Evolutionary conservation across 2,329 filamentous ascomycete genomes (phyloP).

Genomic region (Stenocarpella maydis): DNA sequence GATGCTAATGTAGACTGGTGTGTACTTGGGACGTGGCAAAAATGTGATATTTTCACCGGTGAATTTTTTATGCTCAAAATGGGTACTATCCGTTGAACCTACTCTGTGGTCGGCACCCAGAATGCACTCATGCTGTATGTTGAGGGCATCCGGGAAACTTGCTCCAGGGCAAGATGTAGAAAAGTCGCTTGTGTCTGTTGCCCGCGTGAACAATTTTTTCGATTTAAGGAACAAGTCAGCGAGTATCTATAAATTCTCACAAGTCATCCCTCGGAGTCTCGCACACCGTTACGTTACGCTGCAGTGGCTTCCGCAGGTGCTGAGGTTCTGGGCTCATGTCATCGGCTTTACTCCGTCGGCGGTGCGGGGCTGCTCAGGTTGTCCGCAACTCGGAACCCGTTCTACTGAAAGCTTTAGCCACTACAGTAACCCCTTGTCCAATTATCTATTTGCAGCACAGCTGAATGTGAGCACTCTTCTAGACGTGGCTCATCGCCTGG

Average conservation of each 20-base stretch:
- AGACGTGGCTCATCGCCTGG: neutral
- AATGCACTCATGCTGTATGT: neutral
- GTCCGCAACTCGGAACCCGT: neutral
- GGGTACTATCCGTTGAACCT: neutral
- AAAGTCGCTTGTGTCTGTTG: too few relatives aligned
- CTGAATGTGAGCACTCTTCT: neutral
- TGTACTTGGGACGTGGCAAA: neutral
- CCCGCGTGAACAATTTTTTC: too few relatives aligned
- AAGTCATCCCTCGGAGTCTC: too few relatives aligned
- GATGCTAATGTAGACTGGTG: neutral
- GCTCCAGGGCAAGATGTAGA: too few relatives aligned
- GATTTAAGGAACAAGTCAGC: neutral
- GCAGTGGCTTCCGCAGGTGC: neutral
- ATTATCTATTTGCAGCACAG: neutral
- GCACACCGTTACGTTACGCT: too few relatives aligned
- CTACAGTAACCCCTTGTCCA: neutral
- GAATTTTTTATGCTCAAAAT: neutral
- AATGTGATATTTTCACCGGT: neutral
- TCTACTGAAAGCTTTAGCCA: neutral
- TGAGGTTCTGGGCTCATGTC: neutral
- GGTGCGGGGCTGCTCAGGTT: neutral
- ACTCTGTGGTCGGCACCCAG: too few relatives aligned
- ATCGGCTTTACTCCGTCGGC: constrained; percentile 17
- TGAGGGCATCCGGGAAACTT: neutral
- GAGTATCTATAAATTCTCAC: neutral